phyloP scores from a whole-genome alignment of 1,284 basidiomycete species.

The Termitomyces sp. region DNA sequence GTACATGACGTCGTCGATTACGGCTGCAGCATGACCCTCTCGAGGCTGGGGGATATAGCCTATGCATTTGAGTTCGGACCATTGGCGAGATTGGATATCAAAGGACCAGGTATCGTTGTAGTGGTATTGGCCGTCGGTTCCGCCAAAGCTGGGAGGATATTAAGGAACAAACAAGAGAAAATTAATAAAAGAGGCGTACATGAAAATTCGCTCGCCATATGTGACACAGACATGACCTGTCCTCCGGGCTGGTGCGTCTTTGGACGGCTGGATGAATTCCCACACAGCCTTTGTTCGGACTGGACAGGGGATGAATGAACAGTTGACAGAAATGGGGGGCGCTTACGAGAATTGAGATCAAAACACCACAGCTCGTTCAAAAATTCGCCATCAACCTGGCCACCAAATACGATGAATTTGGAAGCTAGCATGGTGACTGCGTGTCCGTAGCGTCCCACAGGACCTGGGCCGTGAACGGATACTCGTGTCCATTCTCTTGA shows the following conservation, averaged over 20 bases:
- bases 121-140: constrained; percentile 97
- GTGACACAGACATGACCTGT: constrained; percentile 94
- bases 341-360: constrained; percentile 88
- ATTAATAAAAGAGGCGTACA: constrained; percentile 46
- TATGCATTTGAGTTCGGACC: constrained; percentile 95
- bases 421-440: constrained; percentile 91
- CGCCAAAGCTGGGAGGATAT: constrained; percentile 75
- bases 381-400: constrained; percentile 95
- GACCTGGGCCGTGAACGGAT: constrained; percentile 68
- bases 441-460: constrained; percentile 93
- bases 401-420: constrained; percentile 94
- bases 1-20: constrained; percentile 98
- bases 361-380: constrained; percentile 97
- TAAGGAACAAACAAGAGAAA: constrained; percentile 13
- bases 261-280: constrained; percentile 71
- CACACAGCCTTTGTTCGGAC: constrained; percentile 71
- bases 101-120: constrained; percentile 99
- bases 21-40: constrained; percentile 94
- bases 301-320: constrained; percentile 26
- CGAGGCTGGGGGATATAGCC: constrained; percentile 96
- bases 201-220: constrained; percentile 79
- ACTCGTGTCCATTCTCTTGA: constrained; percentile 95
- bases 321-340: constrained; percentile 2
- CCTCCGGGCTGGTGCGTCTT: constrained; percentile 75
- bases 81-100: constrained; percentile 76